Evolutionary conservation across 371 early-diverging fungal species (phyloP).

Genomic region (Fennellomyces sp.): DNA sequence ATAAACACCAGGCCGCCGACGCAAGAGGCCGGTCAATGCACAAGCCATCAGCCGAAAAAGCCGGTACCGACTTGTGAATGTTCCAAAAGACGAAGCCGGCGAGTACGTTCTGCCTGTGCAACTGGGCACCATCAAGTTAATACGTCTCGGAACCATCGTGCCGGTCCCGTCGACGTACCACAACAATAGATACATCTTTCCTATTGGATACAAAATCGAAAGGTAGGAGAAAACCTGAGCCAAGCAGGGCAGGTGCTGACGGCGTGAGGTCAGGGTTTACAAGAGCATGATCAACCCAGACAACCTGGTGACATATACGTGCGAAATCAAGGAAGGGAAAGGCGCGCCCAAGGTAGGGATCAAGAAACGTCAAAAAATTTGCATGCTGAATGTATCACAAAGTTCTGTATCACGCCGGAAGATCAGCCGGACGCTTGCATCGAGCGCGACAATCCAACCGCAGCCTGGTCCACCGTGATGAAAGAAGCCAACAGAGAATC

Average conservation of each 20-base stretch:
- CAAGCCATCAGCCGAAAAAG: slow-evolving; percentile 5
- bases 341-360: slow-evolving; percentile 54
- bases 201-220: slow-evolving; percentile 78
- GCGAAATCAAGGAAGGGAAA: slow-evolving; percentile 75
- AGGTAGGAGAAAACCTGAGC: slow-evolving; percentile 25
- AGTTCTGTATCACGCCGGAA: slow-evolving; percentile 78
- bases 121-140: slow-evolving; percentile 70
- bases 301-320: slow-evolving; percentile 64
- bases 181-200: slow-evolving; percentile 88
- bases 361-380: background rate
- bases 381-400: background rate
- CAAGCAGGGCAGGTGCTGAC: background rate
- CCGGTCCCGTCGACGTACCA: slow-evolving; percentile 80
- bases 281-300: slow-evolving; percentile 73
- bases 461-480: slow-evolving; percentile 86
- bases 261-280: slow-evolving; percentile 66
- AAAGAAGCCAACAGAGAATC: slow-evolving; percentile 71
- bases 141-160: slow-evolving; percentile 70
- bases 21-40: slow-evolving; percentile 1
- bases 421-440: slow-evolving; percentile 64
- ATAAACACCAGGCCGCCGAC: background rate
- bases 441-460: slow-evolving; percentile 79
- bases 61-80: slow-evolving; percentile 32
- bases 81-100: slow-evolving; percentile 62
- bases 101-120: slow-evolving; percentile 77